These are phyloP conservation scores for Globisporangium echinulatum DNA, from an alignment of 352 stramenopile species.

Conservation along the genomic window DNA sequence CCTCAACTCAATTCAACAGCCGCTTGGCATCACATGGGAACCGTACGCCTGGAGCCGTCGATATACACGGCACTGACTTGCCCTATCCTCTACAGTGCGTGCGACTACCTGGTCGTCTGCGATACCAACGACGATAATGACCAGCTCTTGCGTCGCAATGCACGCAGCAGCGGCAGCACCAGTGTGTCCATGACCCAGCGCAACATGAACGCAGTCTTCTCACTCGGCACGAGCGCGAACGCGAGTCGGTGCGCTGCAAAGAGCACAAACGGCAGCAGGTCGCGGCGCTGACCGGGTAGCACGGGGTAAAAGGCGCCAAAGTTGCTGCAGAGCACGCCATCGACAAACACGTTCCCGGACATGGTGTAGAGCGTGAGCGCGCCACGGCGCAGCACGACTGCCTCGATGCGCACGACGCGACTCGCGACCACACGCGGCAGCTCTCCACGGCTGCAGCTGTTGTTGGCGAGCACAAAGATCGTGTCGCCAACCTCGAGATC, in stretches of 20 bases:
- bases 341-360: constrained; percentile 58
- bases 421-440: constrained; percentile 8
- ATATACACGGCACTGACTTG: no score
- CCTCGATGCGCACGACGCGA: constrained; percentile 23
- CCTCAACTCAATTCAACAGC: no score
- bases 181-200: constrained; percentile 34
- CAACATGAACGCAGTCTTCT: constrained; percentile 32
- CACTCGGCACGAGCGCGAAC: constrained; percentile 45
- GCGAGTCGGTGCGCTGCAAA: constrained; percentile 41
- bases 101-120: no score
- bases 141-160: not conserved
- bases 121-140: no score
- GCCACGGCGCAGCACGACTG: constrained; percentile 14
- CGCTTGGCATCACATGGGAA: no score
- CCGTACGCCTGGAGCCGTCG: no score
- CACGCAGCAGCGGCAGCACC: constrained; percentile 35
- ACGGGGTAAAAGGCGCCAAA: constrained; percentile 65
- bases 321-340: constrained; percentile 70
- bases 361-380: constrained; percentile 62
- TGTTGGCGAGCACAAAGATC: constrained; percentile 24
- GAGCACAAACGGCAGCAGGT: constrained; percentile 37
- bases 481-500: constrained; percentile 40
- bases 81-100: no score
- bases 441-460: constrained; percentile 1
- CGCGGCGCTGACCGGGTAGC: constrained; percentile 20